phyloP scores from a whole-genome alignment of 106 monocot genomes.

The Hemerocallis citrina region DNA sequence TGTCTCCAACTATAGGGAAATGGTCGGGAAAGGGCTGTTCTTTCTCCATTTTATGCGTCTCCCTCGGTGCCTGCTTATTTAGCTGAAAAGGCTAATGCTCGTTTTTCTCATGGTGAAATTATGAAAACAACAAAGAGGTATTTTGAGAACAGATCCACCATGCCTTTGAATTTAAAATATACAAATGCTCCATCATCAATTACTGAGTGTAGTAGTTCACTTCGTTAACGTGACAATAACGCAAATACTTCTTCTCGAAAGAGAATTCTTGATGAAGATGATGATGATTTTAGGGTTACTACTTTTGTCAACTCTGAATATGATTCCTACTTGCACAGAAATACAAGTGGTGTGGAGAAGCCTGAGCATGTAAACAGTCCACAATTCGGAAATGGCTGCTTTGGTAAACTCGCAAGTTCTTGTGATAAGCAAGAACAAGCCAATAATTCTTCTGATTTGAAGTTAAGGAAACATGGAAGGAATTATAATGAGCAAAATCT shows the following conservation, averaged over 20 bases:
- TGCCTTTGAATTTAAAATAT: slow-evolving; percentile 8
- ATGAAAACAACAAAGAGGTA: neutral
- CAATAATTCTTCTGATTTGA: slow-evolving; percentile 8
- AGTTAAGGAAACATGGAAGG: slow-evolving; percentile 14
- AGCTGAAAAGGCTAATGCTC: slow-evolving; percentile 19
- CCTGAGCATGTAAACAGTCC: slow-evolving; percentile 1
- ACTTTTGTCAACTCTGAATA: slow-evolving; percentile 25
- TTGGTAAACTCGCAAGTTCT: neutral
- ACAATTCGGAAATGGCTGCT: slow-evolving; percentile 18
- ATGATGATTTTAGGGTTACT: slow-evolving; percentile 73
- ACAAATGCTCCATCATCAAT: slow-evolving; percentile 9
- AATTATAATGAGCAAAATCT: slow-evolving; percentile 13
- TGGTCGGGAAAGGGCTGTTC: slow-evolving; percentile 27
- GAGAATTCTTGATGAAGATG: slow-evolving; percentile 36
- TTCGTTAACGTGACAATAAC: slow-evolving; percentile 8
- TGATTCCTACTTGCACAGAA: slow-evolving; percentile 5
- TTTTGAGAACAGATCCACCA: slow-evolving; percentile 8
- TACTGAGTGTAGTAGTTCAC: slow-evolving; percentile 30
- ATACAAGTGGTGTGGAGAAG: slow-evolving; percentile 8
- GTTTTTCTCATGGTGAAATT: slow-evolving; percentile 20
- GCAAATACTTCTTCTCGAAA: slow-evolving; percentile 18
- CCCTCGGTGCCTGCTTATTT: slow-evolving; percentile 11
- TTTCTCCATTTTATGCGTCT: slow-evolving; percentile 27
- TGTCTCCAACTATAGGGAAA: slow-evolving; percentile 27
- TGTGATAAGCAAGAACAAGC: slow-evolving; percentile 8